Conservation (phyloP, 768 basidiomycete genomes). For the Mrakia gelida region DNA sequence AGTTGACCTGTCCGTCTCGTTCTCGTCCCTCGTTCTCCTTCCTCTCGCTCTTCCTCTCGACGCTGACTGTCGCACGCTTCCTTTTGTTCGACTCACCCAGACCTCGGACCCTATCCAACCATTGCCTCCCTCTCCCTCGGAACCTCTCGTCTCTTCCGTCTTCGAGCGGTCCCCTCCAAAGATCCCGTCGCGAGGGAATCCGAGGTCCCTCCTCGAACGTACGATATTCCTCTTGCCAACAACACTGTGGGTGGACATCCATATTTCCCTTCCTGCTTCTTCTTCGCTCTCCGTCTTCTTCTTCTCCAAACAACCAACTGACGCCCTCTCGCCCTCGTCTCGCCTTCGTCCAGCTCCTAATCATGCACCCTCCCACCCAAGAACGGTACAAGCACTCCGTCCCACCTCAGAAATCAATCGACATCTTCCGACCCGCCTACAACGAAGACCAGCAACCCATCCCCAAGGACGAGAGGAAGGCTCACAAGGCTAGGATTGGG, state of each 20-base stretch:
- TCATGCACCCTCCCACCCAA: constrained; percentile 45
- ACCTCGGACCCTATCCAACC: constrained; percentile 45
- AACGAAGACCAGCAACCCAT: constrained; percentile 35
- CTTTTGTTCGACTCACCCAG: constrained; percentile 29
- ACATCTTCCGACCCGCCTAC: constrained; percentile 41
- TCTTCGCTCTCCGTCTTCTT: neutral
- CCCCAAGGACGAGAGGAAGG: constrained; percentile 34
- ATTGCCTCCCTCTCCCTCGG: constrained; percentile 45
- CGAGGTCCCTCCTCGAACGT: constrained; percentile 38
- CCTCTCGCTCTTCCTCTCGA: neutral
- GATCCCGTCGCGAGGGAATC: neutral
- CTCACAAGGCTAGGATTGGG: constrained; percentile 41
- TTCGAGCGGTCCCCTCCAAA: constrained; percentile 35
- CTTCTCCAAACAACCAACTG: neutral
- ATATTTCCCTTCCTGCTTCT: no score
- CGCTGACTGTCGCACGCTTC: no score
- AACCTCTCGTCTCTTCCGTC: constrained; percentile 42
- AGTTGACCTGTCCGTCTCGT: constrained; percentile 40
- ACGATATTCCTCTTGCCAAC: constrained; percentile 42
- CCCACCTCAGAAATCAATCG: constrained; percentile 41
- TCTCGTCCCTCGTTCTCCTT: neutral
- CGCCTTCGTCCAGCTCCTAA: constrained; percentile 3
- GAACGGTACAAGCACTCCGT: constrained; percentile 46
- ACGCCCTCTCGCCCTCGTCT: neutral
- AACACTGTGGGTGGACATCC: constrained; percentile 37